Base-by-base conservation (phyloP, 176 grass and related monocot genomes). In the Ampelocalamus luodianensis region DNA sequence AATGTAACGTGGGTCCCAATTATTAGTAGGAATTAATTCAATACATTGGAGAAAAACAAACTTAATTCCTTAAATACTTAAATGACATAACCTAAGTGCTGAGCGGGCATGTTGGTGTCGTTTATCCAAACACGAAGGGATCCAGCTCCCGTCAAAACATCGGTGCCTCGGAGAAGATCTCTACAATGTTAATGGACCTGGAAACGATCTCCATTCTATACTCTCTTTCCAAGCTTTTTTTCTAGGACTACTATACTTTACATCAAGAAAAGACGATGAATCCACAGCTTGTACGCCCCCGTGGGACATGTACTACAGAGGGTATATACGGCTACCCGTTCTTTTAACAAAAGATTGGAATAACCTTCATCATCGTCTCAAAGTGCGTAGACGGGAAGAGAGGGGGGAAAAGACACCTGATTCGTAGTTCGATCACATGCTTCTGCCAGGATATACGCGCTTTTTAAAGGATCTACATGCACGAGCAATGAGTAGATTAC, bases 401-500 rank as follows among this genome's bases (percentile, higher is more conserved):
- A 29, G 23, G 11, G 0, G 12, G 12, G 5, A 11, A 10, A 44
- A 50, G 38, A 16, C 55, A 27, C 22, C 49, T 61, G 85, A 61
- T 76, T 76, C 71, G 61, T 76, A 82, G 71, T 68, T 48, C 58
- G 17, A 82, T 76, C 78, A 76, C 85, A 82, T 82, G 85, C 68
- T 58, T 61, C 61, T 65, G 62, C 26, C 39, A 48, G 72, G 49
- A 76, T 87, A 87, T 80, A 82, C 72, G 8, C 51, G 9, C 79
- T 87, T 79, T 87, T 49, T 4, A 87, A 87, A 82, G 85, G 71
- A 87, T 29, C 46, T 86, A 50, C 48, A 66, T 74, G 70, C 76
- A 53, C 64, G 48, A 20, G 65, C 64, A 88, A 88, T 83, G 72
- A 88, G 79, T 82, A 71, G 64, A 70, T 77, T 83, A 83, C 79